Evolutionary conservation across 2,329 filamentous ascomycete genomes (phyloP).

Genomic region (Davidsoniella virescens): DNA sequence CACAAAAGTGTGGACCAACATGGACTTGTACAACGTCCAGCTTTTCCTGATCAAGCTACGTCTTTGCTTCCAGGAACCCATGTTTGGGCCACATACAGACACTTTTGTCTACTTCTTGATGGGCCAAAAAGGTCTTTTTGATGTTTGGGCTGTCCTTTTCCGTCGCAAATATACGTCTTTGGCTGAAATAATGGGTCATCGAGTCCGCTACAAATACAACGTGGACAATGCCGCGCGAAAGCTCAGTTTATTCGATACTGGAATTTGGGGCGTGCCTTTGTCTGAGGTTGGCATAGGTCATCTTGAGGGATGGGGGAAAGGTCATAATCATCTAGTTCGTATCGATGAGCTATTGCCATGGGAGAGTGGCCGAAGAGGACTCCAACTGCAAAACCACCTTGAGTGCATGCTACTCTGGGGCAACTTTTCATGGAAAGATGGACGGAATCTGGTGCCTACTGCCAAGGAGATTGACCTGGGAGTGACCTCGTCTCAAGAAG

Average conservation of each 20-base stretch:
- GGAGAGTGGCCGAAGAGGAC: constrained; percentile 35
- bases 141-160: constrained; percentile 44
- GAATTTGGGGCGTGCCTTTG: constrained; percentile 35
- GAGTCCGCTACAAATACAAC: constrained; percentile 39
- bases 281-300: constrained; percentile 35
- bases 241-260: constrained; percentile 14
- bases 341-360: constrained; percentile 42
- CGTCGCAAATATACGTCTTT: constrained; percentile 33
- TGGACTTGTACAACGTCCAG: constrained; percentile 44
- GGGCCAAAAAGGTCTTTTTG: constrained; percentile 37
- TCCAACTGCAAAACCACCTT: constrained; percentile 38
- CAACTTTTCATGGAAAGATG: constrained; percentile 35
- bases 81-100: constrained; percentile 33
- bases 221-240: constrained; percentile 21
- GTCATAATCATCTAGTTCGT: constrained; percentile 20
- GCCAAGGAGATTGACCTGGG: constrained; percentile 35
- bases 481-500: constrained; percentile 23
- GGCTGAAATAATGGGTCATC: constrained; percentile 38
- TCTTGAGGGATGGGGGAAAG: constrained; percentile 40
- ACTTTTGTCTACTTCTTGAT: constrained; percentile 41
- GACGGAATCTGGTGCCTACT: constrained; percentile 33
- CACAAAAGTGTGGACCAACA: constrained; percentile 35
- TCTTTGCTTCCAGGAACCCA: constrained; percentile 51
- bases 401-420: constrained; percentile 47
- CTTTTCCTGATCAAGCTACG: constrained; percentile 57